A percentile compares a stretch with the other conserved stretches of the same genome.
Conservation (phyloP, 768 basidiomycete genomes). For the Calvatia gigantea region DNA sequence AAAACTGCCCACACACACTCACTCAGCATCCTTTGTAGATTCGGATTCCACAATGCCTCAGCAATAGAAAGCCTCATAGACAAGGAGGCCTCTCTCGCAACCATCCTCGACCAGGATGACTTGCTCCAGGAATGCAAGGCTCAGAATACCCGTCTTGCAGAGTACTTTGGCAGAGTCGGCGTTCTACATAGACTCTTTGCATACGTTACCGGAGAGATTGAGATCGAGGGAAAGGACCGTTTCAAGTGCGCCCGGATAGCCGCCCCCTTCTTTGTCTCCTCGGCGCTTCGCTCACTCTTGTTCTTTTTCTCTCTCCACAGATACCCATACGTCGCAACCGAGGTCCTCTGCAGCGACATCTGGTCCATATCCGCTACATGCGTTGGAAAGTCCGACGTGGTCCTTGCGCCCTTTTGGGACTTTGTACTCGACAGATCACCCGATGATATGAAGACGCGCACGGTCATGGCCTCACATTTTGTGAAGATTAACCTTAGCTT, state of each 20-base stretch:
- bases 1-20: not conserved
- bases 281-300: not conserved
- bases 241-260: conserved; percentile 74
- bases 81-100: conserved; percentile 87
- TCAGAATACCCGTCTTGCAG: conserved; percentile 85
- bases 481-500: conserved; percentile 91
- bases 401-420: conserved; percentile 91
- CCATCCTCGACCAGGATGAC: conserved; percentile 91
- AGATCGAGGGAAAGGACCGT: conserved; percentile 70
- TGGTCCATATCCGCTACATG: conserved; percentile 94
- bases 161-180: conserved; percentile 81
- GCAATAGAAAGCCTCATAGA: conserved; percentile 87
- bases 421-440: conserved; percentile 73
- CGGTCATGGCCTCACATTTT: conserved; percentile 89
- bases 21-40: conserved; percentile 43
- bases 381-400: conserved; percentile 61
- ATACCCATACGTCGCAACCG: conserved; percentile 90
- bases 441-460: conserved; percentile 84
- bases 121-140: conserved; percentile 93
- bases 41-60: conserved; percentile 87
- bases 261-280: conserved; percentile 8
- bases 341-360: conserved; percentile 93
- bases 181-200: conserved; percentile 76
- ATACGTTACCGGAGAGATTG: conserved; percentile 86
- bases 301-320: conserved; percentile 35